Conservation (phyloP, 2,329 filamentous ascomycete genomes). For the Dissoconium aciculare region DNA sequence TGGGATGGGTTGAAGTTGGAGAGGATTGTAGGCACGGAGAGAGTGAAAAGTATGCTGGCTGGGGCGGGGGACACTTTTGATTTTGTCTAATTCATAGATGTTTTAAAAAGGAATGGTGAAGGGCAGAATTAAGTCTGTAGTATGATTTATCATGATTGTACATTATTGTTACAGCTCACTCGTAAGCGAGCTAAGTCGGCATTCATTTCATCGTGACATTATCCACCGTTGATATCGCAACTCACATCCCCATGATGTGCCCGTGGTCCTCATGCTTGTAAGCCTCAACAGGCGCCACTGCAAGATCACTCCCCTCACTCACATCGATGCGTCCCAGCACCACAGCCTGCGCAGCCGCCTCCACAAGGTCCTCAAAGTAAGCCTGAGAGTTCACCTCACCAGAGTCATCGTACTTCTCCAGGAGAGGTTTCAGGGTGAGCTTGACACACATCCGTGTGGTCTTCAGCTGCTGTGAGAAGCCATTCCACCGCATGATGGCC, state of each 20-base stretch:
- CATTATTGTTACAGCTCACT: too few relatives aligned
- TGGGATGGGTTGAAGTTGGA: slow-evolving; percentile 85
- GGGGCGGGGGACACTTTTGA: slow-evolving; percentile 69
- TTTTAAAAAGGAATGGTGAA: neutral
- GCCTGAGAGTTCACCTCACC: too few relatives aligned
- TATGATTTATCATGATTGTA: too few relatives aligned
- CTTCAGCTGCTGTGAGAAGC: too few relatives aligned
- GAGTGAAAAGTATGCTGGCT: slow-evolving; percentile 71
- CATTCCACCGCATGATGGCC: neutral
- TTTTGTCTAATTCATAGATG: slow-evolving; percentile 51
- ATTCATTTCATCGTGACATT: too few relatives aligned
- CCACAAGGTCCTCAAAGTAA: neutral
- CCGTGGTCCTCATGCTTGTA: too few relatives aligned
- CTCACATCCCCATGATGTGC: too few relatives aligned
- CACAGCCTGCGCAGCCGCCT: neutral
- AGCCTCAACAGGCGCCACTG: too few relatives aligned
- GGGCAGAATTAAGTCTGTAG: too few relatives aligned
- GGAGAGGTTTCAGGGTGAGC: neutral
- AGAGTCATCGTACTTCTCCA: neutral
- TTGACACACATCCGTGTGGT: too few relatives aligned
- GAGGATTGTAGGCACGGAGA: slow-evolving; percentile 66
- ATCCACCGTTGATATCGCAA: too few relatives aligned
- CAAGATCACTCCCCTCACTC: neutral
- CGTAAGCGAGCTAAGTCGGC: too few relatives aligned
- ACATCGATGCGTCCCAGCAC: neutral